Conservation (phyloP, 305 asterid genomes). For the Fraxinus dipetala region DNA sequence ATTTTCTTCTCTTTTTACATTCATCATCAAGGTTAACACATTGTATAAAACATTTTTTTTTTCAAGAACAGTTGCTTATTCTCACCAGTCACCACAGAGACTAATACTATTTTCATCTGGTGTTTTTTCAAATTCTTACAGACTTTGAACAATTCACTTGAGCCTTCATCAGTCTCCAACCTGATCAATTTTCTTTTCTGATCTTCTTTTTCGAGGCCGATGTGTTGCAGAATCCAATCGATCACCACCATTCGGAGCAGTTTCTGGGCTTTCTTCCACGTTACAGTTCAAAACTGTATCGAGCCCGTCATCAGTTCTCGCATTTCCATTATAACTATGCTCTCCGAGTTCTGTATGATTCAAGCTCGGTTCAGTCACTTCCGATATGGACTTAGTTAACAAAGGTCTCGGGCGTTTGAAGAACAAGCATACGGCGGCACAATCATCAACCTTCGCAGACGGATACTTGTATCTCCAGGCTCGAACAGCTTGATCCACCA, state of each 20-base stretch:
- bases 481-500: constrained; percentile 46
- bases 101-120: background rate
- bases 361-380: constrained; percentile 35
- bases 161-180: background rate
- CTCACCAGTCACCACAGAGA: background rate
- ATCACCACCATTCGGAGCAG: background rate
- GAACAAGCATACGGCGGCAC: constrained; percentile 53
- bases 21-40: background rate
- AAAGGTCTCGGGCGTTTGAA: constrained; percentile 38
- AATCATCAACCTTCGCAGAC: constrained; percentile 53
- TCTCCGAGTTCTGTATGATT: constrained; percentile 30
- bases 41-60: background rate
- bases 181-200: constrained; percentile 20
- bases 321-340: background rate
- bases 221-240: background rate
- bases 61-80: background rate
- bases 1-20: background rate
- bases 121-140: background rate
- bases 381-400: constrained; percentile 36
- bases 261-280: constrained; percentile 21
- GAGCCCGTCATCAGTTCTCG: constrained; percentile 44
- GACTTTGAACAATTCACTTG: background rate
- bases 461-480: constrained; percentile 59
- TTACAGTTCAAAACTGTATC: constrained; percentile 53
- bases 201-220: constrained; percentile 40